These are phyloP conservation scores for Sphagnum contortum DNA, from an alignment of 225 moss, liverwort and hornwort species.

Conservation along the genomic window DNA sequence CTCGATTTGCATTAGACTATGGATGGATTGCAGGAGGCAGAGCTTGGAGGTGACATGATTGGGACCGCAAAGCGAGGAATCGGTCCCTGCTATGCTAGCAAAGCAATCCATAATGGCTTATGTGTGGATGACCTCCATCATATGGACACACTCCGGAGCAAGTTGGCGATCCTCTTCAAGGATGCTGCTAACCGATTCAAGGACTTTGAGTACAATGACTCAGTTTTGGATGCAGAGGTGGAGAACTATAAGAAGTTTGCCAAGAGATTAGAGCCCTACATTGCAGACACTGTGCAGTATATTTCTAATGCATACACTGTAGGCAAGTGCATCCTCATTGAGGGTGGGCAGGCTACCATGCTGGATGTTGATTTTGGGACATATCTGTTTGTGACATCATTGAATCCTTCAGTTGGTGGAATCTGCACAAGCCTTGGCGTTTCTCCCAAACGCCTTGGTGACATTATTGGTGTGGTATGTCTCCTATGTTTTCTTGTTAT, in stretches of 20 bases:
- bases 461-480: constrained; percentile 93
- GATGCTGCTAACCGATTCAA: constrained; percentile 83
- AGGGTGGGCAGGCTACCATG: constrained; percentile 98
- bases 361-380: constrained; percentile 97
- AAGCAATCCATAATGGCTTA: constrained; percentile 86
- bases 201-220: constrained; percentile 53
- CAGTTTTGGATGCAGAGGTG: constrained; percentile 63
- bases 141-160: constrained; percentile 58
- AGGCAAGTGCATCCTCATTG: constrained; percentile 86
- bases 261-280: constrained; percentile 56
- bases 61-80: constrained; percentile 98
- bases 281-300: constrained; percentile 81
- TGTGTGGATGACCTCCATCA: constrained; percentile 84
- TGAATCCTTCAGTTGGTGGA: constrained; percentile 90
- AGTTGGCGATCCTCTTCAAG: constrained; percentile 62
- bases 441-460: constrained; percentile 85
- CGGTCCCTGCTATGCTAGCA: constrained; percentile 94
- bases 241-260: constrained; percentile 57
- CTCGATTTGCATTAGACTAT: constrained; percentile 77
- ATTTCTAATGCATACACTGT: constrained; percentile 55
- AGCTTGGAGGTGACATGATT: constrained; percentile 79
- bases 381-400: constrained; percentile 97
- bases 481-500: neutral
- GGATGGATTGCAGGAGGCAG: constrained; percentile 73
- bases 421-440: constrained; percentile 95